These are phyloP conservation scores for Hortiboletus rubellus DNA, from an alignment of 1,284 basidiomycete genomes.

Conservation along the genomic window DNA sequence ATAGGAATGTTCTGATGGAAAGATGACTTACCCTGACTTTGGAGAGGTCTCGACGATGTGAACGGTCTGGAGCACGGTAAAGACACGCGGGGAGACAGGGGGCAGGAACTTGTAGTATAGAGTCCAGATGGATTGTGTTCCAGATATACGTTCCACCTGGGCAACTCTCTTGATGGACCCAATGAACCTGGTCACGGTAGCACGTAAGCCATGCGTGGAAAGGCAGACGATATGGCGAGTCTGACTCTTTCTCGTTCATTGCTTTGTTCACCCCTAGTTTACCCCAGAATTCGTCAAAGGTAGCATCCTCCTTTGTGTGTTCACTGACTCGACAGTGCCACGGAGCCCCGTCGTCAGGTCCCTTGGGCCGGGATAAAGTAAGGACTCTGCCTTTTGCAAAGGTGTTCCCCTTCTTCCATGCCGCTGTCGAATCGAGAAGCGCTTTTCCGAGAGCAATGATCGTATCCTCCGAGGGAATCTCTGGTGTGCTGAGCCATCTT, in stretches of 20 bases:
- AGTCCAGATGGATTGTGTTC: constrained; percentile 67
- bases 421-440: constrained; percentile 52
- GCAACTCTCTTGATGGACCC: constrained; percentile 62
- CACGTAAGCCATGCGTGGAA: not conserved
- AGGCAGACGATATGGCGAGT: not conserved
- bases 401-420: constrained; percentile 69
- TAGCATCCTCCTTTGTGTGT: constrained; percentile 60
- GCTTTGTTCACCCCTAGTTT: constrained; percentile 65
- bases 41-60: constrained; percentile 50
- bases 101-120: constrained; percentile 70
- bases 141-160: constrained; percentile 60
- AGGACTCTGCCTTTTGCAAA: constrained; percentile 55
- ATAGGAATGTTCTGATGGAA: not conserved
- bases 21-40: constrained; percentile 51
- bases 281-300: constrained; percentile 72
- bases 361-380: constrained; percentile 53
- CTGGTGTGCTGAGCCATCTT: constrained; percentile 34
- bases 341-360: constrained; percentile 51
- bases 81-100: constrained; percentile 69
- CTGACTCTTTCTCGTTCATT: constrained; percentile 64
- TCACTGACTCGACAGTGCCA: constrained; percentile 71
- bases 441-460: constrained; percentile 54
- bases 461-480: constrained; percentile 58
- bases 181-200: constrained; percentile 51
- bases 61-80: constrained; percentile 68